Percentiles rank a stretch among this genome's conserved stretches.
These are phyloP conservation scores for Chiua virens DNA, from an alignment of 768 basidiomycete species.

Conservation along the genomic window DNA sequence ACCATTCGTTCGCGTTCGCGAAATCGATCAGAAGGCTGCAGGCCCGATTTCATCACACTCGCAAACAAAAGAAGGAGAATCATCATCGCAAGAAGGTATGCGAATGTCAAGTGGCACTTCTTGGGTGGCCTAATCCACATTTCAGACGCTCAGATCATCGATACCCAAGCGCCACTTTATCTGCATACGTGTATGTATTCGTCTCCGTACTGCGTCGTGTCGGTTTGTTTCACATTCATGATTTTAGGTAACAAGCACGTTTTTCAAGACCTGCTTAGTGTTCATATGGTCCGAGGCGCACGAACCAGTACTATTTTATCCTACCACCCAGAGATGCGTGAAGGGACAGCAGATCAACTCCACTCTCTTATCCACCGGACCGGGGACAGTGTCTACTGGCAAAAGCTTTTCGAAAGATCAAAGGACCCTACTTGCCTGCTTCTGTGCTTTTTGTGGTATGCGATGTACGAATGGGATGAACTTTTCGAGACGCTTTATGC, in stretches of 20 bases:
- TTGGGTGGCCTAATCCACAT: not conserved
- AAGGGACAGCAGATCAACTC: conserved; percentile 24
- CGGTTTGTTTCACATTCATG: not conserved
- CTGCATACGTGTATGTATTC: conserved; percentile 31
- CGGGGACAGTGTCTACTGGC: conserved; percentile 35
- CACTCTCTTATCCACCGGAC: conserved; percentile 30
- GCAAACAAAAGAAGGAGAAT: not conserved
- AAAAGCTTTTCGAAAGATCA: conserved; percentile 21
- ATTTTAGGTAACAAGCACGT: conserved; percentile 20
- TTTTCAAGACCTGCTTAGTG: conserved; percentile 48
- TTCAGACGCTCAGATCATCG: conserved; percentile 38
- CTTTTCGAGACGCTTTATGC: conserved; percentile 49
- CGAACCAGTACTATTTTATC: conserved; percentile 26
- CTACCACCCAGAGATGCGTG: conserved; percentile 27
- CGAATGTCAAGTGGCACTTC: not conserved
- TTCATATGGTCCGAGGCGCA: conserved; percentile 48
- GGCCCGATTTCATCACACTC: not conserved
- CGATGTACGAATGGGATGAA: conserved; percentile 64
- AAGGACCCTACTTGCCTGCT: conserved; percentile 57
- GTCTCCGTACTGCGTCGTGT: not conserved
- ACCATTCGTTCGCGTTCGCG: conserved; percentile 45
- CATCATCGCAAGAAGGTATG: conserved; percentile 8
- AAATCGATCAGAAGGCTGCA: conserved; percentile 13
- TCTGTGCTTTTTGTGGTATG: conserved; percentile 56
- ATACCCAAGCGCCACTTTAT: conserved; percentile 51